Conservation (phyloP, 352 stramenopile species). For the Globisporangium viniferum region DNA sequence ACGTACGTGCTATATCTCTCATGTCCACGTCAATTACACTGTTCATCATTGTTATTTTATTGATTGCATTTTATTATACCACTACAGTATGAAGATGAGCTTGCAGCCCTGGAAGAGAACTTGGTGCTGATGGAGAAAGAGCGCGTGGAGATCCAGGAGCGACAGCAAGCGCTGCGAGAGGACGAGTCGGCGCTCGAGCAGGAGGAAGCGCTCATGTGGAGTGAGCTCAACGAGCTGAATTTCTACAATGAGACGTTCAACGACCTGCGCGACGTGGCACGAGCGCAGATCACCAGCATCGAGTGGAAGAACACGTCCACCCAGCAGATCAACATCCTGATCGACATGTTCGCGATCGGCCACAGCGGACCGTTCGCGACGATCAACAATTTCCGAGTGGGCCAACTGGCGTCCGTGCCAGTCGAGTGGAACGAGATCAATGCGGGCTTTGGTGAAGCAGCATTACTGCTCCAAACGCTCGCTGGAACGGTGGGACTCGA, state of each 20-base stretch:
- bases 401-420: slow-evolving; percentile 44
- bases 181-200: slow-evolving; percentile 43
- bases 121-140: slow-evolving; percentile 73
- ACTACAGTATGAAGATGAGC: slow-evolving; percentile 65
- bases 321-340: slow-evolving; percentile 61
- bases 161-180: slow-evolving; percentile 45
- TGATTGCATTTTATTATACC: background rate
- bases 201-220: slow-evolving; percentile 61
- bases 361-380: slow-evolving; percentile 73
- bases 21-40: background rate
- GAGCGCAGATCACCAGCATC: slow-evolving; percentile 52
- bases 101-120: slow-evolving; percentile 53
- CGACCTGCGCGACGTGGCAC: slow-evolving; percentile 52
- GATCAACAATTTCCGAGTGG: slow-evolving; percentile 84
- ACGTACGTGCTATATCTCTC: slow-evolving; percentile 25
- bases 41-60: background rate
- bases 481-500: slow-evolving; percentile 51
- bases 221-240: slow-evolving; percentile 49
- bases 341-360: slow-evolving; percentile 76
- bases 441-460: slow-evolving; percentile 69
- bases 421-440: slow-evolving; percentile 91
- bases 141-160: slow-evolving; percentile 39
- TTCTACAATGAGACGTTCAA: slow-evolving; percentile 46
- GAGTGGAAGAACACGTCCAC: slow-evolving; percentile 40
- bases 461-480: slow-evolving; percentile 65